Evolutionary conservation across 257 asterid species (phyloP).

Genomic region (Jacaranda copaia): DNA sequence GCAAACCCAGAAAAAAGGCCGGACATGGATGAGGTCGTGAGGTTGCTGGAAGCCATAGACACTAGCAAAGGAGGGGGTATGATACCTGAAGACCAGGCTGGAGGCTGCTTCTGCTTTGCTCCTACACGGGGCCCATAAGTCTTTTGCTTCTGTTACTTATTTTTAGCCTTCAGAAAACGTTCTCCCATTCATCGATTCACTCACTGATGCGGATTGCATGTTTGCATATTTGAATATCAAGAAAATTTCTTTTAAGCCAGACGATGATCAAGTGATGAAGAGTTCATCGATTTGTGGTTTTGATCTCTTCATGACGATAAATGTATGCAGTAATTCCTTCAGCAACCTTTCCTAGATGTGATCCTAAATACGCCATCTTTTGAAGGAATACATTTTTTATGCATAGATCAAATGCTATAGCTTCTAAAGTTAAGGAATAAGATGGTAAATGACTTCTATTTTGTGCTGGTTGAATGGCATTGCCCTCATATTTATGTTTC

Average conservation of each 20-base stretch:
- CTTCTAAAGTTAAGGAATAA: not conserved
- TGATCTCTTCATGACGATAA: not conserved
- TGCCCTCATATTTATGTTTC: too few relatives aligned
- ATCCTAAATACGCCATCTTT: not conserved
- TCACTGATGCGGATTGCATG: not conserved
- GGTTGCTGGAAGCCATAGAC: constrained; percentile 71
- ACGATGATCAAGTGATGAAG: not conserved
- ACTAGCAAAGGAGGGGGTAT: constrained; percentile 90
- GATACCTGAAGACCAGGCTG: constrained; percentile 77
- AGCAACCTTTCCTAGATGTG: not conserved
- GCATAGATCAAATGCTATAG: not conserved
- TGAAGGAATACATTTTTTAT: not conserved
- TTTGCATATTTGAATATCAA: not conserved
- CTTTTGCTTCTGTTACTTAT: not conserved
- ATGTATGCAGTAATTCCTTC: not conserved
- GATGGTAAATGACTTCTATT: too few relatives aligned
- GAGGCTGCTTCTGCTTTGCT: constrained; percentile 74
- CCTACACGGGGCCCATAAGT: constrained; percentile 69
- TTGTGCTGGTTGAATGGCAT: too few relatives aligned
- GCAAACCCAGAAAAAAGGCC: constrained; percentile 78
- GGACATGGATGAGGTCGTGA: constrained; percentile 84
- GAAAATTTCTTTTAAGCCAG: not conserved
- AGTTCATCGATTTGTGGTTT: not conserved
- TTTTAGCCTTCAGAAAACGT: not conserved
- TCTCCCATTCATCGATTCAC: not conserved